Evolutionary conservation across 2,329 filamentous ascomycete species (phyloP).

Genomic region (Colletotrichum gigasporum): DNA sequence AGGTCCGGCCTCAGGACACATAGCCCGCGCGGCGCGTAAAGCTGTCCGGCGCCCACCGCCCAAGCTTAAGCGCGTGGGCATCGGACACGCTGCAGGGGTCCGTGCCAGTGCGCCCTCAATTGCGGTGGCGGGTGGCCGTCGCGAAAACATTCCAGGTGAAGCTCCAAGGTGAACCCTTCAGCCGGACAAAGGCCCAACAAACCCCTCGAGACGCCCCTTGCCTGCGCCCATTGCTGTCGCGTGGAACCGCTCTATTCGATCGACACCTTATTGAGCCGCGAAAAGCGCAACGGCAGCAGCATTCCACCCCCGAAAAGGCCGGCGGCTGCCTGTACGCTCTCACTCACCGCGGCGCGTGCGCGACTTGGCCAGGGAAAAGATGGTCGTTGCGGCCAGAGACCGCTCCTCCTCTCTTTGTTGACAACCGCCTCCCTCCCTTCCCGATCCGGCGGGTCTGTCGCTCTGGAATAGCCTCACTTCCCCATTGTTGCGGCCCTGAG

Average conservation of each 20-base stretch:
- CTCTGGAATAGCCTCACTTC: slow-evolving; percentile 31
- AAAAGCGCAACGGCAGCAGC: background rate
- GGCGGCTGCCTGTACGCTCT: background rate
- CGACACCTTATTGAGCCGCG: background rate
- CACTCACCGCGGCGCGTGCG: slow-evolving; percentile 24
- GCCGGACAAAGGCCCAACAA: slow-evolving; percentile 22
- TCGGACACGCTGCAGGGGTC: slow-evolving; percentile 25
- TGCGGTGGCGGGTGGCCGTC: slow-evolving; percentile 22
- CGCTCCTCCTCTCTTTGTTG: slow-evolving; percentile 29
- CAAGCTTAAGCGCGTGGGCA: slow-evolving; percentile 4
- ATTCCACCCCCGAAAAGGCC: slow-evolving; percentile 3
- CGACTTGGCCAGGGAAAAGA: slow-evolving; percentile 28
- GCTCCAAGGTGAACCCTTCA: slow-evolving; percentile 13
- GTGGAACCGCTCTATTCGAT: background rate
- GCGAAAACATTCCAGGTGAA: slow-evolving; percentile 29
- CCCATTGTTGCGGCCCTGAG: background rate
- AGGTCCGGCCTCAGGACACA: background rate
- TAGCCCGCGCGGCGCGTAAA: background rate
- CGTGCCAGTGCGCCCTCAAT: slow-evolving; percentile 2
- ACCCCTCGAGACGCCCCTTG: slow-evolving; percentile 16
- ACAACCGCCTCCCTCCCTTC: slow-evolving; percentile 27
- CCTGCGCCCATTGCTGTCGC: slow-evolving; percentile 6
- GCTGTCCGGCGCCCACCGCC: background rate
- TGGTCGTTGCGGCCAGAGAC: slow-evolving; percentile 29
- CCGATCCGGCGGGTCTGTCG: slow-evolving; percentile 28